Evolutionary conservation across 2,329 filamentous ascomycete species (phyloP).

Genomic region (Trichophyton schoenleinii): DNA sequence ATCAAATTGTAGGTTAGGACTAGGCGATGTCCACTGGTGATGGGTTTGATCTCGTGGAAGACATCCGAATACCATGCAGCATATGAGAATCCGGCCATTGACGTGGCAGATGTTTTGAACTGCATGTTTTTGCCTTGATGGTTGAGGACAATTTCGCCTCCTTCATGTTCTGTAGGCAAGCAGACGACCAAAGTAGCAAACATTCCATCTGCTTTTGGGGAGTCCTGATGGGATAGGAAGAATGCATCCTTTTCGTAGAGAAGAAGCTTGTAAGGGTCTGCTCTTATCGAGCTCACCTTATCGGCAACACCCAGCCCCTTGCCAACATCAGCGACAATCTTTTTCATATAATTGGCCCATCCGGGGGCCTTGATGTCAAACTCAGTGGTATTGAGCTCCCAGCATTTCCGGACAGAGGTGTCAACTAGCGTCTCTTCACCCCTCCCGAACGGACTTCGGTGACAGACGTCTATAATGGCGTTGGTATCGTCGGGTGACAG

Average conservation of each 20-base stretch:
- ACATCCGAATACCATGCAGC: conserved; percentile 42
- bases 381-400: conserved; percentile 31
- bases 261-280: conserved; percentile 37
- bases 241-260: conserved; percentile 41
- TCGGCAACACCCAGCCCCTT: background rate
- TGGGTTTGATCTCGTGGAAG: conserved; percentile 38
- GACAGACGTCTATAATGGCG: conserved; percentile 12
- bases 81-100: conserved; percentile 18
- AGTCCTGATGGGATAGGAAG: conserved; percentile 38
- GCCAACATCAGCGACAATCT: conserved; percentile 8
- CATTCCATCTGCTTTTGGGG: conserved; percentile 38
- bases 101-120: conserved; percentile 22
- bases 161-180: conserved; percentile 38
- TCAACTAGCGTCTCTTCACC: conserved; percentile 31
- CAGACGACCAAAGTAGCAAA: conserved; percentile 41
- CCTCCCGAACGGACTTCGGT: conserved; percentile 25
- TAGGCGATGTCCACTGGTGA: conserved; percentile 38
- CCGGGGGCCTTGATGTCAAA: conserved; percentile 28
- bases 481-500: conserved; percentile 12
- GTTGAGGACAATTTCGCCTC: conserved; percentile 34
- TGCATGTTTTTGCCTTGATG: conserved; percentile 25
- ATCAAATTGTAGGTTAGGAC: conserved; percentile 45
- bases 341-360: conserved; percentile 21
- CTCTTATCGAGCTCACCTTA: conserved; percentile 15
- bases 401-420: conserved; percentile 31